Base-by-base conservation (phyloP, 225 moss, liverwort and hornwort species). In the Asterella californica region DNA sequence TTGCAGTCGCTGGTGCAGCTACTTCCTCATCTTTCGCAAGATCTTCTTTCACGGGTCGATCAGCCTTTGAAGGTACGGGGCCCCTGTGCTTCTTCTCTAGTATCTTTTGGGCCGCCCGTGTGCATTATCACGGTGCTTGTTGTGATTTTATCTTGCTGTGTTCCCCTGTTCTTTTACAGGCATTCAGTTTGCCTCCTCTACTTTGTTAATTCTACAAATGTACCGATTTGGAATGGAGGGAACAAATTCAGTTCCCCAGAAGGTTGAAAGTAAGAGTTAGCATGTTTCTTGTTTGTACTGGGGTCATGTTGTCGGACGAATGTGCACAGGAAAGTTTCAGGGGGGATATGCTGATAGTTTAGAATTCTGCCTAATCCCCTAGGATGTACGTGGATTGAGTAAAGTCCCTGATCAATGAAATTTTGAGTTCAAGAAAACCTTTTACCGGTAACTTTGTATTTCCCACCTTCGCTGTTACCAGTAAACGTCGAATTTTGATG, bases 1-100 rank as follows among this genome's bases (percentile, higher is more conserved):
- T 79, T 94, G 91, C 84, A 83, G 48, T 91, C 88, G 57, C 83
- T 94, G 34, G 72, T 96, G 55, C 87, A 89, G 38, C 79, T 96
- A 69, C 87, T 96, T 38, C 96, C 96, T 54, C 78, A 79, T 3
- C 85, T 89, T 54, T 94, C 94, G 0, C 91, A 91, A 68, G 94
- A 96, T 77, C 96, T 96, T 47, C 92, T 96, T 45, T 94, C 94
- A 81, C 90, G 85, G 30, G 90, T 90, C 73, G 92, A 96, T 81
- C 94, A 92, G 86, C 90, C 90, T 77, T 81, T 96, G 79, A 86
- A 96, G 91, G 95, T 91, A 48, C 38, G n/a, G 18, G 27, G 30
- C 18, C 22, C 21, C 4, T 5, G 2, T 57, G 10, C 34, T 38
- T 33, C 5, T 22, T 76, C 32, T 32, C 25, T 5, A 36, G 10